phyloP scores from a whole-genome alignment of 345 rosid genomes.

The Cardamine chenopodiifolia region DNA sequence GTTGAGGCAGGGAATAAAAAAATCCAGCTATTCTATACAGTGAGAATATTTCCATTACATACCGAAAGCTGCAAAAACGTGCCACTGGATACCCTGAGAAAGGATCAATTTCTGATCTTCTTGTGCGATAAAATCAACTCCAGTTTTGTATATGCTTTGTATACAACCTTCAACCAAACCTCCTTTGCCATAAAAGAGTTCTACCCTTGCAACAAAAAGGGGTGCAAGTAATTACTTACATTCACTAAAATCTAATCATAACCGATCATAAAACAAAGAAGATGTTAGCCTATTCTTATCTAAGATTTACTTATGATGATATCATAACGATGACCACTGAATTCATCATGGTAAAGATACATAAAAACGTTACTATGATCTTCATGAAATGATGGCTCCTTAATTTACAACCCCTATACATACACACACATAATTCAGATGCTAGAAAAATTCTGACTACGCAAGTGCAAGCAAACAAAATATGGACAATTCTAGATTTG shows the following conservation, averaged over 20 bases:
- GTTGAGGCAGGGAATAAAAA: background rate
- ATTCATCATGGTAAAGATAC: conserved; percentile 11
- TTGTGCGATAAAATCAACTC: conserved; percentile 66
- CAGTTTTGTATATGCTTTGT: conserved; percentile 58
- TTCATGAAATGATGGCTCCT: background rate
- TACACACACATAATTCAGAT: background rate
- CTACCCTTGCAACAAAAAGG: conserved; percentile 62
- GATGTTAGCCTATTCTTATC: background rate
- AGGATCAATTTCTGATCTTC: conserved; percentile 58
- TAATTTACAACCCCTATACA: background rate
- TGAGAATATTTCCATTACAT: conserved; percentile 34
- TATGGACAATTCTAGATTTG: background rate
- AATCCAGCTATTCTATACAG: background rate
- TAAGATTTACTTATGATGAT: background rate
- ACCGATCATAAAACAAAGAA: background rate
- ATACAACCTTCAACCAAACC: conserved; percentile 69
- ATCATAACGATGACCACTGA: background rate
- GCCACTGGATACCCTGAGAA: conserved; percentile 69
- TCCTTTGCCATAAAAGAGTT: conserved; percentile 95
- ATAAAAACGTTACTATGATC: conserved; percentile 8
- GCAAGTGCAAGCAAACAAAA: background rate
- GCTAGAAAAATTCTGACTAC: background rate
- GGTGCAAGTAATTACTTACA: conserved; percentile 21
- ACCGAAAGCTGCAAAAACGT: conserved; percentile 92
- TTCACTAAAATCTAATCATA: background rate